Base-by-base conservation (phyloP, 2,329 filamentous ascomycete species). In the Diaporthe vaccinii region DNA sequence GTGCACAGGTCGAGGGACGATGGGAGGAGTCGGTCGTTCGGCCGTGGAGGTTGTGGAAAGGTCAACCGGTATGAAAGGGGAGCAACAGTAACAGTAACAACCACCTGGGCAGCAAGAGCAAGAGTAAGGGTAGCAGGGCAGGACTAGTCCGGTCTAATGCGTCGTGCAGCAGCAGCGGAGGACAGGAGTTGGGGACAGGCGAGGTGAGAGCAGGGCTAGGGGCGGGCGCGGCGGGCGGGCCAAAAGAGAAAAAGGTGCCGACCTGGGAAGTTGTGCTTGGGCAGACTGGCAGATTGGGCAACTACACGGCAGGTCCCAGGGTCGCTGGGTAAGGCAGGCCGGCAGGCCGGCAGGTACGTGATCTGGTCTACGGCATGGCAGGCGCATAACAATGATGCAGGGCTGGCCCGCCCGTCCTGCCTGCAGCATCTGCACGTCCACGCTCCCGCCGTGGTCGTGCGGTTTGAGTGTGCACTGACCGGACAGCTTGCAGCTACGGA, bases 41-140 rank as follows among this genome's bases (percentile, higher is more conserved):
- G 65, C 46, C 65, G 65, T 69, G 65, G 34, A 55, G 65, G 65
- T 55, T 69, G 65, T 55, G 49, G 46, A 65, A 51, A 74, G 62
- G 65, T 41, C 58, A 69, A 69, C 65, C 65, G 65, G 65, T 55
- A n/a, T 55, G 49, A 69, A 69, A 69, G 65, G 65, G 65, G 65
- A 69, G 49, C 34, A 36, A 15, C 28, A 67, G 61, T 17, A 34
- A 49, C 25, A 46, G 39, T 31, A 12, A 46, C 59, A 51, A 51
- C n/a, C n/a, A n/a, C n/a, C n/a, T n/a, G n/a, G n/a, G 6, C 41
- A 51, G 62, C 12, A 44, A 28, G 22, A 55, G n/a, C 51, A 51
- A 49, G 28, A 53, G 34, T 51, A 68, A 68, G 44, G 46, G 17
- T 51, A 44, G 59, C 59, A 46, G 59, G 15, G 41, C 25, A 65